Evolutionary conservation across 371 early-diverging fungal species (phyloP), one percentile per base, ranked within the genome.

Genomic region (Circinella minor): DNA sequence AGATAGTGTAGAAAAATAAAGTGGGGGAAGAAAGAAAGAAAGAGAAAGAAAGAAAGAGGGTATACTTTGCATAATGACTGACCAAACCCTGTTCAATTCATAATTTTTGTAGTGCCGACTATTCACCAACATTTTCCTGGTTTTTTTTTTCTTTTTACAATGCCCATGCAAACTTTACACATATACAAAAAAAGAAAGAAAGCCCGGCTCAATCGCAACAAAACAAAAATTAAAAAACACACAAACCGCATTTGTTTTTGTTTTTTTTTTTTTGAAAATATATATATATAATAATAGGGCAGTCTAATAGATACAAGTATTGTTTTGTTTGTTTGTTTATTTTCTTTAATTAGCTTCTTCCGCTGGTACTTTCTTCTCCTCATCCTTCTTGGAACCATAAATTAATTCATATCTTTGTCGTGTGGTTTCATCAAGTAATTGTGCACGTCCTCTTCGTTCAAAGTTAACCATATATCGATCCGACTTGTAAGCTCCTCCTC

Each of bases 401-500:
- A 85, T 60, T 4, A 82, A 36, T 46, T 85, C 81, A 27, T 82
- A 82, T 62, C 83, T 66, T 68, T 74, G 75, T 67, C 80, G 79
- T 4, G 79, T 80, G 4, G 80, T 74, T 49, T 75, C 78, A 48
- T 81, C 83, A 36, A 85, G 74, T 55, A 77, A 69, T 20, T 79
- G 75, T 46, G 79, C 81, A 67, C 85, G 78, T 47, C 85, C 85
- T 67, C 85, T 80, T 63, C 85, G 83, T 67, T 85, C 85, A 70
- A 72, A 85, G 39, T 85, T 74, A 14, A 85, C 81, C 83, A 85
- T 81, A 54, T 82, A 85, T 67, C 85, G 75, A 74, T 85, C 85
- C 36, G 81, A 80, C 61, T 80, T 81, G 68, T 85, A 77, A 43
- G 85, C 83, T 34, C 81, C 85, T 38, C 85, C 85, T 65, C 85